Percentiles rank a stretch among this genome's conserved stretches.
Conservation (phyloP, 441 rosid species). For the Arabidopsis lyrata region DNA sequence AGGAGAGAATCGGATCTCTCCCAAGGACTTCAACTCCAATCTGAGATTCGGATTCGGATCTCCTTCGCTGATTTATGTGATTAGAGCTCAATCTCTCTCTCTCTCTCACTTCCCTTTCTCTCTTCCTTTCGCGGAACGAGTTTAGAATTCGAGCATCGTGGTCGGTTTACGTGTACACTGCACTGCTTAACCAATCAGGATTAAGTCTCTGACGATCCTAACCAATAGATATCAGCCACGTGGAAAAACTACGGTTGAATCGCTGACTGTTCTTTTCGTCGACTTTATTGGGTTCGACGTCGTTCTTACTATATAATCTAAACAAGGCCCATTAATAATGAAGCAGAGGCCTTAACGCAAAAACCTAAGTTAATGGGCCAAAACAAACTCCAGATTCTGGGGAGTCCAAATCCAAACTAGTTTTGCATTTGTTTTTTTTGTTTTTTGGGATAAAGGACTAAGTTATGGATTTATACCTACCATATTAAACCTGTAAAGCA, state of each 20-base stretch:
- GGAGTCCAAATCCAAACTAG: too few relatives aligned
- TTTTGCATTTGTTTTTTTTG: too few relatives aligned
- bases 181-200: slow-evolving; percentile 41
- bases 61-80: neutral
- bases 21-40: slow-evolving; percentile 7
- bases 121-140: slow-evolving; percentile 21
- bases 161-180: slow-evolving; percentile 36
- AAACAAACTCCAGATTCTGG: neutral
- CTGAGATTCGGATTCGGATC: slow-evolving; percentile 25
- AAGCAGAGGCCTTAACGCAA: neutral
- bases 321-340: slow-evolving; percentile 10
- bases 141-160: slow-evolving; percentile 25
- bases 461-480: too few relatives aligned
- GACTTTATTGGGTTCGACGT: neutral
- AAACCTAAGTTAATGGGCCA: neutral
- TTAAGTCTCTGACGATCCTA: neutral
- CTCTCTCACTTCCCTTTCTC: slow-evolving; percentile 17
- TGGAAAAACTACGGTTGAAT: neutral
- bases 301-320: neutral
- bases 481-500: too few relatives aligned
- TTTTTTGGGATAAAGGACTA: too few relatives aligned
- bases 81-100: neutral
- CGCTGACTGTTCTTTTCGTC: slow-evolving; percentile 38
- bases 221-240: slow-evolving; percentile 26
- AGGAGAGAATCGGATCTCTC: slow-evolving; percentile 63